Percentiles rank a stretch among this genome's conserved stretches.
Evolutionary conservation across 2,329 filamentous ascomycete genomes (phyloP).

Genomic region (Biscogniauxia mediterranea): DNA sequence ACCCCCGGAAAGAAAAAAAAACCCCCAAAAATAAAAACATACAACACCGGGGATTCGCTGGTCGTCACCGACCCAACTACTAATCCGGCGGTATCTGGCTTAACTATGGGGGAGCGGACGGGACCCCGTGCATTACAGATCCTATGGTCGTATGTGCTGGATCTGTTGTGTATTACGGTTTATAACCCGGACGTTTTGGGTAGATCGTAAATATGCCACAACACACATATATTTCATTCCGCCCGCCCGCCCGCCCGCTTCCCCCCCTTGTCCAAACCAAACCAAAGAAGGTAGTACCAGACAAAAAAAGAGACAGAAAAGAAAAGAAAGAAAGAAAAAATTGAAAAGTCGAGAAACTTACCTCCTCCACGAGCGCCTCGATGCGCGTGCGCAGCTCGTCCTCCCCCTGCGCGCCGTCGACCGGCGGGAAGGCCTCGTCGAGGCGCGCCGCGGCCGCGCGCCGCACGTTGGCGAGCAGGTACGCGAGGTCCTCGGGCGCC

Average conservation of each 20-base stretch:
- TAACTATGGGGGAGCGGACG: constrained; percentile 35
- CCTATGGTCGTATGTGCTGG: constrained; percentile 33
- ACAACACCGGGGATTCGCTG: constrained; percentile 36
- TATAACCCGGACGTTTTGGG: constrained; percentile 26
- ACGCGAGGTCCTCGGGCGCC: constrained; percentile 68
- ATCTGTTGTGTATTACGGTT: rapidly evolving
- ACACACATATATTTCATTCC: no score
- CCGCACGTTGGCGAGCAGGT: constrained; percentile 68
- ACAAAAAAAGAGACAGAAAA: neutral
- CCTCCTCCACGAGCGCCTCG: constrained; percentile 58
- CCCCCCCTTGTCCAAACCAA: neutral
- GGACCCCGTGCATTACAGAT: constrained; percentile 31
- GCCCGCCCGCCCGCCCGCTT: no score
- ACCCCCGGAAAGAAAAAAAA: constrained; percentile 3
- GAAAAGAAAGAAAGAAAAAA: constrained; percentile 3
- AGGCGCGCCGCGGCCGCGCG: constrained; percentile 66
- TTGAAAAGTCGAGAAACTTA: constrained; percentile 28
- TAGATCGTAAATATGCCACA: no score
- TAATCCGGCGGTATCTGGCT: constrained; percentile 31
- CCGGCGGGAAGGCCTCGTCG: constrained; percentile 64
- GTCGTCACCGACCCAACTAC: constrained; percentile 36
- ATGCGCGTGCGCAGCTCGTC: constrained; percentile 59
- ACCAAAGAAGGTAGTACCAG: neutral
- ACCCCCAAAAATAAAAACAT: constrained; percentile 25
- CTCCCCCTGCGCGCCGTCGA: constrained; percentile 48